Percentiles rank a stretch among this genome's conserved stretches.
Evolutionary conservation across 495 filamentous ascomycete genomes (phyloP).

Genomic region (Aspergillus kassunensis): DNA sequence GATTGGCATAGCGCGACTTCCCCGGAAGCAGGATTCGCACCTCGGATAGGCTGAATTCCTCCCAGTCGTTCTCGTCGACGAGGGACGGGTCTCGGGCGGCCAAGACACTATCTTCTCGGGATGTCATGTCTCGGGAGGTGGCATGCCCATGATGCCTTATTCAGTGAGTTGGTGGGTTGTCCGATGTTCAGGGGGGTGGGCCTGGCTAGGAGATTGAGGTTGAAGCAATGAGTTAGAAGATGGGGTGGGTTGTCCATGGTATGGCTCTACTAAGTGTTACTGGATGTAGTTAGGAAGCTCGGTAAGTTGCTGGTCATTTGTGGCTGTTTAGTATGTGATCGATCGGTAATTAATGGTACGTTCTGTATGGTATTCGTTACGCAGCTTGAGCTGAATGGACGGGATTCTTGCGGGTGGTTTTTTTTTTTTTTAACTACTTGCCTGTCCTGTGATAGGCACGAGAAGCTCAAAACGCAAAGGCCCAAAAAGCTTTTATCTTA

Average conservation of each 20-base stretch:
- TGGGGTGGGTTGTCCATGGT: neutral
- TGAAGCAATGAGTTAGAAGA: slow-evolving; percentile 6
- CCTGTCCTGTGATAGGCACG: no score
- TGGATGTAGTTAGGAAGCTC: neutral
- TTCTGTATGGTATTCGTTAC: slow-evolving; percentile 1
- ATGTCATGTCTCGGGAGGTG: slow-evolving; percentile 41
- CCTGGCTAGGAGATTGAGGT: neutral
- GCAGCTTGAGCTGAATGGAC: neutral
- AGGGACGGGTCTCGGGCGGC: slow-evolving; percentile 50
- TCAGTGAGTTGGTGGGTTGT: neutral
- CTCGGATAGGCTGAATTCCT: slow-evolving; percentile 51
- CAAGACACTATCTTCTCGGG: slow-evolving; percentile 54
- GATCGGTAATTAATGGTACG: slow-evolving; percentile 3
- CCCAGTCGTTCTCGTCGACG: slow-evolving; percentile 57
- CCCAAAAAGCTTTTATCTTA: no score
- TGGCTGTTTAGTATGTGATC: neutral
- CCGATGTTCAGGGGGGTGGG: slow-evolving; percentile 1
- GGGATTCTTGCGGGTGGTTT: neutral
- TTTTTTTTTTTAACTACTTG: neutral
- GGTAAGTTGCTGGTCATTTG: slow-evolving; percentile 8
- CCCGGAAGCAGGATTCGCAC: slow-evolving; percentile 48
- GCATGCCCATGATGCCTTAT: slow-evolving; percentile 30
- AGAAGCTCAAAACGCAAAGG: neutral
- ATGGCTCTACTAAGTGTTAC: no score
- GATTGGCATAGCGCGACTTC: slow-evolving; percentile 48